These are phyloP conservation scores for Onygenales sp. DNA, from an alignment of 2,329 filamentous ascomycete genomes.

Conservation along the genomic window DNA sequence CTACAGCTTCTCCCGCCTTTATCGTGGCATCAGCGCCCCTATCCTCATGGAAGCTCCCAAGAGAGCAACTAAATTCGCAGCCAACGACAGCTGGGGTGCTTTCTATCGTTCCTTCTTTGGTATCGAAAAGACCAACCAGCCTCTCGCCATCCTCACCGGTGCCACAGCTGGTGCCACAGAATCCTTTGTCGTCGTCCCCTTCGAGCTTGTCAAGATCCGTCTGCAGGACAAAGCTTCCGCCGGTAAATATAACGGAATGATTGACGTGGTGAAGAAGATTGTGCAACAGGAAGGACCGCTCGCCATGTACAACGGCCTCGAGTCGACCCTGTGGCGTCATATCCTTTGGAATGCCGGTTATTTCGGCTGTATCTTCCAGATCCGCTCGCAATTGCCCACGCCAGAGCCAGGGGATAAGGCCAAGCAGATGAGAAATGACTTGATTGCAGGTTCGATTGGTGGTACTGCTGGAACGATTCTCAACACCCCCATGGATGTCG, in stretches of 20 bases:
- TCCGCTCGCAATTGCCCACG: constrained; percentile 71
- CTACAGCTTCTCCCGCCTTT: constrained; percentile 70
- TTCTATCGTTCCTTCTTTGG: constrained; percentile 86
- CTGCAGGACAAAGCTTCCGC: constrained; percentile 92
- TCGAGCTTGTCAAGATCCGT: constrained; percentile 97
- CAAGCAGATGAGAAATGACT: constrained; percentile 73
- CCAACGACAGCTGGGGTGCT: constrained; percentile 97
- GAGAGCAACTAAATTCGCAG: constrained; percentile 95
- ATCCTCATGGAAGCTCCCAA: constrained; percentile 98
- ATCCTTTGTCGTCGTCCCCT: constrained; percentile 92
- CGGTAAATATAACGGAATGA: constrained; percentile 53
- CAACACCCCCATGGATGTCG: constrained; percentile 94
- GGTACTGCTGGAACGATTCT: constrained; percentile 84
- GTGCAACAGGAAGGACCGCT: constrained; percentile 73
- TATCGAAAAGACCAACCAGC: constrained; percentile 78
- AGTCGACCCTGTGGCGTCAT: constrained; percentile 95
- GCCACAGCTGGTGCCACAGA: constrained; percentile 93
- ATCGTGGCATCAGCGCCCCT: constrained; percentile 89
- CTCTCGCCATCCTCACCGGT: constrained; percentile 83
- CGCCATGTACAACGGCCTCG: constrained; percentile 91
- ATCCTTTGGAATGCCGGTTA: constrained; percentile 90
- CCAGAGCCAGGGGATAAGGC: constrained; percentile 62
- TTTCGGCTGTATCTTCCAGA: constrained; percentile 98
- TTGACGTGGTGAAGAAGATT: constrained; percentile 53
- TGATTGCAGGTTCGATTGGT: constrained; percentile 77